Evolutionary conservation across 495 filamentous ascomycete species (phyloP), one percentile per base, ranked within the genome.

Genomic region (Penicillium macrosclerotiorum): DNA sequence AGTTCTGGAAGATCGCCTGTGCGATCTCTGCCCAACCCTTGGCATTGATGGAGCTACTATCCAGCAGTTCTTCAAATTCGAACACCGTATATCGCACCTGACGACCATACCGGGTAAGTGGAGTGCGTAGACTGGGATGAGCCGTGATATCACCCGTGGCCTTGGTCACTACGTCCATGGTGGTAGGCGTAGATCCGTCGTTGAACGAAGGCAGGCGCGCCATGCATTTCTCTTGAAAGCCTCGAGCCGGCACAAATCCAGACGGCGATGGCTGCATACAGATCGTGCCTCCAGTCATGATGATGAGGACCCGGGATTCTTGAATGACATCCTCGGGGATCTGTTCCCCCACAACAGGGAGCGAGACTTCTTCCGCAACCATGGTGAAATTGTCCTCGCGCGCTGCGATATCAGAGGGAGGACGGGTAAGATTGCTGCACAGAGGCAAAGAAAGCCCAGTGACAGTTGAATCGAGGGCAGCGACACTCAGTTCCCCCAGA

Each of bases 231-330:
- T 94, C 75, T 20, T 96, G 76, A 57, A 98, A 98, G 0, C 87
- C 89, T 57, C 81, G 73, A 11, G 87, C 87, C 14, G 89, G 86
- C 7, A 86, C 64, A 41, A 86, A 73, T 6, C 82, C 86, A 37
- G 81, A 76, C 0, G 76, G 72, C 3, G 81, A 85, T 9, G 75
- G 79, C 57, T 80, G 78, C 93, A 98, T 98, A 67, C 90, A 96
- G 45, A 98, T 97, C 1, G 93, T 97, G 14, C 93, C 93, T 35
- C 93, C 90, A 11, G 91, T 95, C 79, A 92, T 92, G 68, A 95
- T 88, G 48, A 95, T 85, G 44, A 95, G 73, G 6, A 95, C 87
- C 44, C 89, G 74, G 0, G 88, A 88, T 63, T 95, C 90, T n/a
- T 53, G 67, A 19, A 68, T 34, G 12, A 52, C 12, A 30, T 54